A percentile compares a stretch with the other conserved stretches of the same genome.
These are phyloP conservation scores for Colletotrichum brevisporum DNA, from an alignment of 2,329 filamentous ascomycete species.

Conservation along the genomic window DNA sequence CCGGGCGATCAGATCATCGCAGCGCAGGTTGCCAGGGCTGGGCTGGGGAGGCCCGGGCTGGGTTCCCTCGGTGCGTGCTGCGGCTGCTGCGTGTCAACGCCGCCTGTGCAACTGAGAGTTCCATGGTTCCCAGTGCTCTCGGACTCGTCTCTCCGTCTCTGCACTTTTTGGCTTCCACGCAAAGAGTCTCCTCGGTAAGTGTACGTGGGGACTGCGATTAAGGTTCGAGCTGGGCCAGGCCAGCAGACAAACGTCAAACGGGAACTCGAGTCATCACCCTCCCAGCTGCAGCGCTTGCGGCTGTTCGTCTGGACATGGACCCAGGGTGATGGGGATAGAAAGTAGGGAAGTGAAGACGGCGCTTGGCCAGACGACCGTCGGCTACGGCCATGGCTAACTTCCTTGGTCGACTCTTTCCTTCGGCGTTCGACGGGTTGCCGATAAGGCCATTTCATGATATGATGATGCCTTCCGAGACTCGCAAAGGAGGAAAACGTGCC, in stretches of 20 bases:
- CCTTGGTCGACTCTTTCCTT: conserved; percentile 5
- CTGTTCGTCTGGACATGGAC: neutral
- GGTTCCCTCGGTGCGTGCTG: conserved; percentile 2
- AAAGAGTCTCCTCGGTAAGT: no score
- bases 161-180: no score
- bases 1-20: conserved; percentile 33
- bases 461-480: neutral
- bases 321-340: neutral
- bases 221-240: conserved; percentile 23
- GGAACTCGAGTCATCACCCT: conserved; percentile 28
- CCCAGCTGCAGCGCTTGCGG: neutral
- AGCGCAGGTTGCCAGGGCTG: neutral
- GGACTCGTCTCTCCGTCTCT: no score
- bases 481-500: no score
- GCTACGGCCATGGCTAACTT: neutral
- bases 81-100: conserved; percentile 32
- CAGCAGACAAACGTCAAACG: conserved; percentile 18
- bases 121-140: neutral
- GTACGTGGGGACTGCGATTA: neutral
- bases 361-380: conserved; percentile 1
- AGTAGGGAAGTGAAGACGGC: conserved; percentile 13
- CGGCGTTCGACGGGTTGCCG: neutral
- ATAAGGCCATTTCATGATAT: conserved; percentile 4
- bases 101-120: conserved; percentile 8
- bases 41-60: conserved; percentile 10